Evolutionary conservation across 1,139 yeast genomes (phyloP), one percentile per base, ranked within the genome.

Genomic region (Hanseniaspora uvarum): DNA sequence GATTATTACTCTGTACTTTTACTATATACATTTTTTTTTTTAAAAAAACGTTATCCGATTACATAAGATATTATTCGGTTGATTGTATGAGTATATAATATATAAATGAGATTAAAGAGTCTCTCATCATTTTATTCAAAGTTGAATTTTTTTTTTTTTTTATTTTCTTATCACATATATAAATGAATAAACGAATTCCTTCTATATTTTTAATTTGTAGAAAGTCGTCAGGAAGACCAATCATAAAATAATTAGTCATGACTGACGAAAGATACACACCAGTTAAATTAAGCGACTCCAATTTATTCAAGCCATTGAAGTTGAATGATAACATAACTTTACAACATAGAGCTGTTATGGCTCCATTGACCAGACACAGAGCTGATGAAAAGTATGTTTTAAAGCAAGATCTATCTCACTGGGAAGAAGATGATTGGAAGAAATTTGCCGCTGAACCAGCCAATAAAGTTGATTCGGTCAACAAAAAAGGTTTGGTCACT

Each of bases 361-460:
- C 79, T 4, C 81, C 82, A 34, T 69, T 76, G 49, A 75, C 81
- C 23, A 68, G 81, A 63, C 60, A 62, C 51, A 71, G 81, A 64
- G 71, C 73, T 26, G 48, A 40, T 37, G 44, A 19, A 10, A 18
- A 53, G 2, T 36, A 47, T 37, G 52, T 28, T 4, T 39, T 44
- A 31, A 53, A 53, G 59, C 59, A 56, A 55, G 38, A 39, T 12
- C 14, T 38, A 10, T 46, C 37, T 18, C 39, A 50, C 44, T 43
- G 46, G 31, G 43, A 41, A n/a, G 33, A 19, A 4, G 41, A 31
- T 18, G 48, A 60, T 61, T 59, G 74, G 70, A 12, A 64, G 66
- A 52, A 67, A 68, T 6, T 67, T 65, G 46, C 51, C 65, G 21
- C 61, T 69, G 34, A 66, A 69, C 58, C 68, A 43, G 44, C 40